Conservation (phyloP, 495 filamentous ascomycete species). For the Neurospora cerealis region DNA sequence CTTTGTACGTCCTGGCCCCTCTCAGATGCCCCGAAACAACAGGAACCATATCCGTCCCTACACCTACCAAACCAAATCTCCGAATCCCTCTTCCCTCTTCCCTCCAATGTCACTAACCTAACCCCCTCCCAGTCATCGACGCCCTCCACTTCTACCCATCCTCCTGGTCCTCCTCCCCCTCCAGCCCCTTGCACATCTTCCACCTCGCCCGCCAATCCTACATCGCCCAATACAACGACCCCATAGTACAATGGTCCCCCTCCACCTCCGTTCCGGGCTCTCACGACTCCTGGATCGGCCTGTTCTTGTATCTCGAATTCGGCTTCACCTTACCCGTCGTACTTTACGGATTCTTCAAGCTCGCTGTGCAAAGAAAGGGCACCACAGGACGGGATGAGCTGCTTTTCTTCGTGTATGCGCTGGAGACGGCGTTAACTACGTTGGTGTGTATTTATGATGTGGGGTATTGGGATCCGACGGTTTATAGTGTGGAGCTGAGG, state of each 20-base stretch:
- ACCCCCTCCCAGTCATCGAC: conserved; percentile 45
- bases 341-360: conserved; percentile 40
- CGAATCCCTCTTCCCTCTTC: neutral
- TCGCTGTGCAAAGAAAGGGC: conserved; percentile 15
- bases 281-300: conserved; percentile 53
- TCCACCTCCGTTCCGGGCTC: conserved; percentile 10
- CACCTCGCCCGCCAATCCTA: conserved; percentile 48
- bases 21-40: neutral
- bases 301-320: conserved; percentile 60
- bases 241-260: conserved; percentile 57
- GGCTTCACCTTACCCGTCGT: conserved; percentile 59
- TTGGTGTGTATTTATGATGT: conserved; percentile 49
- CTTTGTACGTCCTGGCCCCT: conserved; percentile 40
- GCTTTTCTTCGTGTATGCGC: conserved; percentile 56
- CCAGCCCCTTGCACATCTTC: conserved; percentile 37
- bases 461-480: conserved; percentile 39
- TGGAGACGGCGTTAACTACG: conserved; percentile 65
- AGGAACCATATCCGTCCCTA: neutral
- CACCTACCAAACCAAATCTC: too few species aligned
- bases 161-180: conserved; percentile 32
- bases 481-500: conserved; percentile 42
- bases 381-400: conserved; percentile 46
- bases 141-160: conserved; percentile 55
- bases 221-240: conserved; percentile 61
- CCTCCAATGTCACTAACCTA: neutral